Evolutionary conservation across 108 stramenopile species (phyloP).

Genomic region (Mayamaea pseudoterrestris): DNA sequence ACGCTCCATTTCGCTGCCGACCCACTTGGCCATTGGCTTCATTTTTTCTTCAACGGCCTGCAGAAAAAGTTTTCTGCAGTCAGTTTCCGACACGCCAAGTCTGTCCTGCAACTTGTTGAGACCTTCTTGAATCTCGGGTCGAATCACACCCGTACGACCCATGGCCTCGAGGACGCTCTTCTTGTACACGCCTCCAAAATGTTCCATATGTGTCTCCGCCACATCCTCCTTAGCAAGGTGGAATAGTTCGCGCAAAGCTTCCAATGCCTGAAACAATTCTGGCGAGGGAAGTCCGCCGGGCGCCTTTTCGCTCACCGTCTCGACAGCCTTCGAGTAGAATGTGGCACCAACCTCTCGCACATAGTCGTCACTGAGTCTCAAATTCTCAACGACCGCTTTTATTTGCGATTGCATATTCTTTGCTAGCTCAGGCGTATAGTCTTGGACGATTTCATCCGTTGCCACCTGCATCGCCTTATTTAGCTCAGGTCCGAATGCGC

Average conservation of each 20-base stretch:
- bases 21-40: constrained; percentile 69
- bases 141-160: constrained; percentile 75
- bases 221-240: constrained; percentile 35
- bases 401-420: constrained; percentile 51
- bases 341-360: constrained; percentile 37
- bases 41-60: constrained; percentile 65
- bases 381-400: constrained; percentile 32
- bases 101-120: constrained; percentile 53
- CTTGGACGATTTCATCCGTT: constrained; percentile 45
- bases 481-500: constrained; percentile 65
- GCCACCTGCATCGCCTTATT: constrained; percentile 41
- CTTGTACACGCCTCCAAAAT: constrained; percentile 62
- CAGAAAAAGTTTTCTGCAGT: constrained; percentile 44
- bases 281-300: constrained; percentile 64
- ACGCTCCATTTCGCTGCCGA: constrained; percentile 74
- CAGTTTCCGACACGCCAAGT: constrained; percentile 63
- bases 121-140: constrained; percentile 50
- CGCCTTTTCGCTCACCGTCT: constrained; percentile 23
- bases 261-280: constrained; percentile 40
- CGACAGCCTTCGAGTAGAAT: constrained; percentile 57
- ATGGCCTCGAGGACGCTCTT: constrained; percentile 75
- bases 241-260: constrained; percentile 44
- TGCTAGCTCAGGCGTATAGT: constrained; percentile 50
- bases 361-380: constrained; percentile 45
- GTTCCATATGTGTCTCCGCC: constrained; percentile 37